Base-by-base conservation (phyloP, 1,139 yeast species). In the Yamadazyma diddensiae region DNA sequence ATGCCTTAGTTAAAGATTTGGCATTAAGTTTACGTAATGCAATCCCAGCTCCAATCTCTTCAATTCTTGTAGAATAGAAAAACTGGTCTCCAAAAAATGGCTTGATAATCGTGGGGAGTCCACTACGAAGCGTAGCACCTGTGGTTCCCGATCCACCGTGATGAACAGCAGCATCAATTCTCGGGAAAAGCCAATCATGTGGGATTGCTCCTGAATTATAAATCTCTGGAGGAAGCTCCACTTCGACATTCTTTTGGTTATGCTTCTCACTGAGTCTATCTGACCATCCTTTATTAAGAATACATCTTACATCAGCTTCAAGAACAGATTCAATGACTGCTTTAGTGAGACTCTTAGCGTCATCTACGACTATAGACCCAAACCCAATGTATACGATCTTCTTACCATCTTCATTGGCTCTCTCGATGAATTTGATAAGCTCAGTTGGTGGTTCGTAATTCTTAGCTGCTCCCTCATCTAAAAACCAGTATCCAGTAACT, bases 111-210 rank as follows among this genome's bases (percentile, higher is more conserved):
- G 95, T 86, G 0, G 97, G 97, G 20, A 84, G 54, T 0, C 97
- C 98, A 7, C 87, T 84, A 40, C 92, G 63, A 35, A 90, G 55
- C 3, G 94, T 74, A 0, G 97, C 96, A 8, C 98, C 98, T 0
- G 97, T 88, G 0, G 97, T 87, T 1, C 98, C 98, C 0, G 95
- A 83, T 0, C 98, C 98, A 23, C 98, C 98, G 56, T 90, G 98
- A 51, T 90, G 98, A 4, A 90, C 96, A 1, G 95, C 95, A 0
- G 92, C 97, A 58, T 90, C 96, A 26, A 92, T 67, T 42, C 76
- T 78, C 0, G 92, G 84, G 57, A 90, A 90, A 27, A 90, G 63
- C 97, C 97, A 92, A 55, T 88, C 96, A 54, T 90, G 98, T 1
- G 97, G 96, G 14, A 86, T 68, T 9, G 81, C 56, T 4, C 92